Evolutionary conservation across 1,284 basidiomycete genomes (phyloP).

Genomic region (Psilocybe mexicana): DNA sequence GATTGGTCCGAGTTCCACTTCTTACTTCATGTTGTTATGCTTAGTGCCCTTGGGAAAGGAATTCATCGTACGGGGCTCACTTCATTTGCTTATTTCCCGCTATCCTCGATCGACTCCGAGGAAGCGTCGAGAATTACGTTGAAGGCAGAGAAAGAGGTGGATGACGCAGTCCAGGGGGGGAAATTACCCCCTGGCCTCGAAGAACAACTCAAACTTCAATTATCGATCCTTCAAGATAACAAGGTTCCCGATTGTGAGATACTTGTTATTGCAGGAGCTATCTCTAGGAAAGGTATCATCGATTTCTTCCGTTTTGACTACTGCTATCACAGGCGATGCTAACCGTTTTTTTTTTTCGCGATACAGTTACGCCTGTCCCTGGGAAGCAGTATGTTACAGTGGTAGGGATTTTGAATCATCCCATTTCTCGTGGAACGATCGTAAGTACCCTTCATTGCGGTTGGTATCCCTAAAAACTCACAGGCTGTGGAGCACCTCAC

Average conservation of each 20-base stretch:
- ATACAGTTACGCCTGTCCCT: constrained; percentile 22
- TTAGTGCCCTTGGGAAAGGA: constrained; percentile 17
- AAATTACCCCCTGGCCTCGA: constrained; percentile 6
- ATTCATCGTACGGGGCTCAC: constrained; percentile 17
- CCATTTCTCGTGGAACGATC: constrained; percentile 37
- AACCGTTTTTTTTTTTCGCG: not conserved
- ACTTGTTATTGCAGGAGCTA: constrained; percentile 11
- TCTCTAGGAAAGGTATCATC: constrained; percentile 19
- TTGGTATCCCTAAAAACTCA: not conserved
- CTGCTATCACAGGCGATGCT: too few relatives aligned
- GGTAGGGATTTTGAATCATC: constrained; percentile 34
- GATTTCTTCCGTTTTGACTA: too few relatives aligned
- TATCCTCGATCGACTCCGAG: constrained; percentile 14
- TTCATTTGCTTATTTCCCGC: constrained; percentile 21
- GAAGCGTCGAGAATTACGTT: constrained; percentile 10
- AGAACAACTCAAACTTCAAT: constrained; percentile 14
- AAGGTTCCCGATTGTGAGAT: constrained; percentile 16
- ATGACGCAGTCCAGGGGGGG: constrained; percentile 7
- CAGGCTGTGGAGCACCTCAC: constrained; percentile 25
- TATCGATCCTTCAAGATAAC: constrained; percentile 11
- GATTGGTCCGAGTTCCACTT: not conserved
- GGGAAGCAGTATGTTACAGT: constrained; percentile 35
- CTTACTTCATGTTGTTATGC: not conserved
- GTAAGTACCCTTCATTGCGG: constrained; percentile 21
- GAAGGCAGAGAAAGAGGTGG: constrained; percentile 16